Evolutionary conservation across 2,329 filamentous ascomycete species (phyloP), one percentile per base, ranked within the genome.

Genomic region (Ceratocystis lukuohia): DNA sequence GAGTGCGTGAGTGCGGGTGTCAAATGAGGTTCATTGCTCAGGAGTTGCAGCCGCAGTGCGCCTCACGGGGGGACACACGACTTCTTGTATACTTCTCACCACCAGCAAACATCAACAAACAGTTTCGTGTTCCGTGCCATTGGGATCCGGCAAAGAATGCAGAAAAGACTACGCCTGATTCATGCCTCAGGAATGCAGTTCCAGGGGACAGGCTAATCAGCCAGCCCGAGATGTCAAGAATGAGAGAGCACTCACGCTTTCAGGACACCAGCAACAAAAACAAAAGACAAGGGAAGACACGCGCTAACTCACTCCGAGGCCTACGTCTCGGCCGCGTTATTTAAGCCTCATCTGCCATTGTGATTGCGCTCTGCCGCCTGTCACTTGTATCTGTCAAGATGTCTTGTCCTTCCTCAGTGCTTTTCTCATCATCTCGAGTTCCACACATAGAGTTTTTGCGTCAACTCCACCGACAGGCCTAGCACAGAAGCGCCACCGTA

Each of bases 291-390:
- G 37, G 37, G 10, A 41, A 41, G 37, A 15, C 37, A 41, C 37
- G 37, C 1, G 37, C 3, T 41, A 41, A 15, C 37, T 12, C 3
- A 15, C 37, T 2, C 37, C 37, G 12, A 41, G 37, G 10, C 37
- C 37, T 1, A 22, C 22, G 15, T 53, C 48, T 28, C 37, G 30
- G 5, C 12, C 56, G 3, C 3, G 25, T 20, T 30, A 59, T 59
- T 59, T 59, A 7, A 30, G 53, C 53, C 53, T 57, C 53, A 57
- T 17, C 53, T 57, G 25, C 53, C 53, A 57, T 57, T 3, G 53
- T 17, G 53, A 33, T 33, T 6, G 30, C 30, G 30, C 30, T 57
- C 53, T 22, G 12, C 53, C 8, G 10, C 17, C 53, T 57, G 53
- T 57, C 57, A 57, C 53, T 17, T 4, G 15, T 57, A 28, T 6